Conservation (phyloP, 23 red algal species). For the Gracilariopsis chorda region DNA sequence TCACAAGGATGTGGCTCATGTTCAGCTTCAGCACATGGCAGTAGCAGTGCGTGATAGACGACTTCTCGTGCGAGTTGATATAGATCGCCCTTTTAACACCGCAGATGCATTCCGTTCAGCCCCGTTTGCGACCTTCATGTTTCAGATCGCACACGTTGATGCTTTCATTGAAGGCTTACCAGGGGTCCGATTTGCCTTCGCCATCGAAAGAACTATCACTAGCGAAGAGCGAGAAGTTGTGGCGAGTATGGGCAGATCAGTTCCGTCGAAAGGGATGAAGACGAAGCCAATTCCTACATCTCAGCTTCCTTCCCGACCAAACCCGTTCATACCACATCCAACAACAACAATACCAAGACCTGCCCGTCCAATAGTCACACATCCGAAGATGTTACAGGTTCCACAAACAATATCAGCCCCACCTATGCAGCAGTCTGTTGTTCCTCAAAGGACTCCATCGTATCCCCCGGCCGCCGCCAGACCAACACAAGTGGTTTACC, state of each 20-base stretch:
- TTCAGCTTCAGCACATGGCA: constrained; percentile 21
- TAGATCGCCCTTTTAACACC: constrained; percentile 46
- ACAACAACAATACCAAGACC: constrained; percentile 28
- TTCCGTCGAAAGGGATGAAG: constrained; percentile 15
- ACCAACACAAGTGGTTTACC: constrained; percentile 3
- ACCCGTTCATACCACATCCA: neutral
- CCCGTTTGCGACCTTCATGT: constrained; percentile 60
- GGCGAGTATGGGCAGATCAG: neutral
- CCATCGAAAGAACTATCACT: constrained; percentile 55
- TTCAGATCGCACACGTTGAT: constrained; percentile 46
- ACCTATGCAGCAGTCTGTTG: neutral
- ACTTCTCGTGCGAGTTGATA: constrained; percentile 47
- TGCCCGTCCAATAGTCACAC: constrained; percentile 2
- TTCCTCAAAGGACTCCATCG: neutral
- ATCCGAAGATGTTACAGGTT: constrained; percentile 10
- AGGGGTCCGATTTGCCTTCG: constrained; percentile 39
- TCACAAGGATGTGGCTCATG: neutral
- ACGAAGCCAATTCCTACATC: neutral
- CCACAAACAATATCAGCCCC: neutral
- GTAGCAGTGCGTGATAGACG: constrained; percentile 8
- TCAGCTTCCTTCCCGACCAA: neutral
- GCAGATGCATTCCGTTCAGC: constrained; percentile 33
- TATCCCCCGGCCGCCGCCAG: neutral
- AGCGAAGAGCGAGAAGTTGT: constrained; percentile 48
- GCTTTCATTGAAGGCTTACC: constrained; percentile 43